Base-by-base conservation (phyloP, 2,329 filamentous ascomycete genomes). In the Diatrype stigma region DNA sequence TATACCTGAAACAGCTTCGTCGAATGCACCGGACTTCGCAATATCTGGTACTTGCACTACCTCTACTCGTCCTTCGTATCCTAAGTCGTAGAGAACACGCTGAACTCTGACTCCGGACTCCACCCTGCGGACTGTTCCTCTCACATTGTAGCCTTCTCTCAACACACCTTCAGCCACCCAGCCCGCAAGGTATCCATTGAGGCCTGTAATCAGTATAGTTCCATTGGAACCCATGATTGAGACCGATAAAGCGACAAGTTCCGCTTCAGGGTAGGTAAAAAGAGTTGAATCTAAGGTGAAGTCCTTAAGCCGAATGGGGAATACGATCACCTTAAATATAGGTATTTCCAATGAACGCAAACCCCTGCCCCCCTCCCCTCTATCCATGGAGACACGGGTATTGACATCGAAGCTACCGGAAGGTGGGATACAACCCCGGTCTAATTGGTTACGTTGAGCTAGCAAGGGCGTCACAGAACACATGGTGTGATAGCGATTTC, bases 161-260 rank as follows among this genome's bases (percentile, higher is more conserved):
- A 65, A 44, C 2, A 54, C 51, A 32, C 57, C 38, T 32, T 65
- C 62, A 32, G 63, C 62, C 14, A 60, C 59, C 21, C 63, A 55
- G 38, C 60, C 63, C 30, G 62, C 63, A 6, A 66, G 52, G 34
- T 64, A 65, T 45, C 63, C 63, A 47, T 63, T 66, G 45, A 65
- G 47, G 10, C 63, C 63, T 26, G 63, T 65, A 45, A 66, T 62
- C n/a, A 66, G 56, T 46, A 66, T 44, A 4, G 32, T 53, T 40
- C 53, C 53, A 32, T 49, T 55, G 26, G 52, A 47, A 46, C 38
- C 19, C 40, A 40, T 50, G 48, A 35, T 19, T 10, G 3, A 17
- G 12, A 21, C n/a, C 17, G 17, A 40, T 30, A 30, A 30, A 30
- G 6, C 26, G 5, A 30, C 26, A 10, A 30, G 26, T 30, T n/a